Base-by-base conservation (phyloP, 148 eudicot species). In the Polygonum aviculare region DNA sequence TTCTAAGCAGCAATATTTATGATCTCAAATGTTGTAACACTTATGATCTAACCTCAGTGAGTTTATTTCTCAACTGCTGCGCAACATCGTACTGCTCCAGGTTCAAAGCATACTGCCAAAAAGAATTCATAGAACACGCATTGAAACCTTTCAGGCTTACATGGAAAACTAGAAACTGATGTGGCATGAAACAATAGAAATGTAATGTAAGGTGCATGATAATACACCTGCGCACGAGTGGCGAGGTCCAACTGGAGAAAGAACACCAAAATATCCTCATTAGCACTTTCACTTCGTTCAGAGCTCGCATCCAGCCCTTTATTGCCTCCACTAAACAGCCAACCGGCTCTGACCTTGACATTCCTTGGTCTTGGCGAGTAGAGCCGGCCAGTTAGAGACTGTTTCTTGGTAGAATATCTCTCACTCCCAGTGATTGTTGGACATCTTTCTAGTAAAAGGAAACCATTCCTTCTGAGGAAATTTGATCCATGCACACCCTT, bases 1-100 rank as follows among this genome's bases (percentile, higher is more conserved):
- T 36, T 36, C 40, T 36, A 12, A 74, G 47, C 9, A 74, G 67
- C 22, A 51, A 54, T 50, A 51, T 3, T 16, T 1, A 74, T 36
- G 50, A 69, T 65, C 19, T 33, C 71, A 65, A 65, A 65, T 36
- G 44, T 4, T 33, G 35, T 14, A 35, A 19, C 72, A 69, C 52
- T 35, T 33, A 22, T 48, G 73, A 41, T 41, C 87, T 77, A 80
- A 95, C 98, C 98, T 95, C 98, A 76, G 85, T 87, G 78, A 92
- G 92, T 82, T 93, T 95, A 89, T 83, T 87, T 82, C 97, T 90
- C 85, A 95, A 81, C 76, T 92, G 89, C 80, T 95, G 88, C 38
- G 98, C 97, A 80, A 88, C 78, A 63, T 92, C 98, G 74, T 88
- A 95, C 87, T 92, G 90, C 84, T 95, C 97, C 94, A 92, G 69